Conservation (phyloP, 495 filamentous ascomycete species). For the Aspergillus egyptiacus region DNA sequence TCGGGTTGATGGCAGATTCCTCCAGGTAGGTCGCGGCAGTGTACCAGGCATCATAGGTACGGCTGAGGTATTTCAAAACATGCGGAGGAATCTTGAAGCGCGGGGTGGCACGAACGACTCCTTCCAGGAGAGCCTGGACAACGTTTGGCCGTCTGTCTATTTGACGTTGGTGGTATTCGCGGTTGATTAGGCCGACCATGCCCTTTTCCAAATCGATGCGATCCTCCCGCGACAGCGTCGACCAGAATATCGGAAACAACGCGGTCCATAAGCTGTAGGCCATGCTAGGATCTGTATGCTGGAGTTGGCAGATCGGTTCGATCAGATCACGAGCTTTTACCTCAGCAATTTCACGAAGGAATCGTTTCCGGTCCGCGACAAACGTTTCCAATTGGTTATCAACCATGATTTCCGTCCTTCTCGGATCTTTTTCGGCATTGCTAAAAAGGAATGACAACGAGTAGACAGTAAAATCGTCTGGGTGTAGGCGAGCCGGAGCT, state of each 20-base stretch:
- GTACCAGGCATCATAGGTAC: constrained; percentile 94
- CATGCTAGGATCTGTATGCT: constrained; percentile 76
- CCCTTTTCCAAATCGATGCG: constrained; percentile 86
- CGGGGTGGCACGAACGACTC: constrained; percentile 72
- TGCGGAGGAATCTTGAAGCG: constrained; percentile 89
- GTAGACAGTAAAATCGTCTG: constrained; percentile 74
- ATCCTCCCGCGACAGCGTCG: constrained; percentile 78
- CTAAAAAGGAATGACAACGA: constrained; percentile 62
- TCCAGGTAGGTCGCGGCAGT: constrained; percentile 80
- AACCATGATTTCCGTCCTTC: constrained; percentile 65
- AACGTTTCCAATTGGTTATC: constrained; percentile 79
- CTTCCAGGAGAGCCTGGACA: constrained; percentile 82
- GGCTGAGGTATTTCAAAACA: constrained; percentile 86
- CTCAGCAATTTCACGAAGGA: constrained; percentile 73
- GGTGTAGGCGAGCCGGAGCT: constrained; percentile 63
- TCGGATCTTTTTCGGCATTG: constrained; percentile 58
- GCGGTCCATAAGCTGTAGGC: constrained; percentile 85
- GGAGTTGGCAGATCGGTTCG: constrained; percentile 87
- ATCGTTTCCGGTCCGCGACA: constrained; percentile 70
- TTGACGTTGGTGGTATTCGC: constrained; percentile 90
- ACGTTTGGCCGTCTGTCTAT: constrained; percentile 93
- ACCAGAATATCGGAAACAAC: constrained; percentile 91
- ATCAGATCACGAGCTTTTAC: constrained; percentile 81
- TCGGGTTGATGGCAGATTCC: constrained; percentile 71
- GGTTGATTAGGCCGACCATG: constrained; percentile 77